Evolutionary conservation across 768 basidiomycete species (phyloP).

Genomic region (Auricularia sp.): DNA sequence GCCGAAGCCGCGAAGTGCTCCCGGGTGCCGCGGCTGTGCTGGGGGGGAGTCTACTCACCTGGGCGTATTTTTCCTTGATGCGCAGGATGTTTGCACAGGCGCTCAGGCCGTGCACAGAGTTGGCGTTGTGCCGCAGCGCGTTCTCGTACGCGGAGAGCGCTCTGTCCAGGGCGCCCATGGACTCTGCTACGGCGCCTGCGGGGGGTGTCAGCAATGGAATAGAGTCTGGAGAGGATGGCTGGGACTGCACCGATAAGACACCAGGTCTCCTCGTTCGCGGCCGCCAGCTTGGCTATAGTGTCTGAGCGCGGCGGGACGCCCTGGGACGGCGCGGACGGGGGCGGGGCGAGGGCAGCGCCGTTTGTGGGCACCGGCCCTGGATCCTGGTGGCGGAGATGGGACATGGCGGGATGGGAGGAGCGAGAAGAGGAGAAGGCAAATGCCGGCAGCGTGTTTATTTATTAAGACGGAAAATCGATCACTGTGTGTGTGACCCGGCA

Average conservation of each 20-base stretch:
- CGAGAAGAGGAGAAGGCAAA: constrained; percentile 31
- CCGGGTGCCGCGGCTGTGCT: neutral
- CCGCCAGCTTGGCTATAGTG: constrained; percentile 64
- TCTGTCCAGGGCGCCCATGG: constrained; percentile 88
- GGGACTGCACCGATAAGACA: constrained; percentile 67
- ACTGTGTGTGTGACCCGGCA: constrained; percentile 16
- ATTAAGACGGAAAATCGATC: constrained; percentile 12
- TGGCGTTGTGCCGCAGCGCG: constrained; percentile 89
- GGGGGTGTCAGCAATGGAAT: neutral
- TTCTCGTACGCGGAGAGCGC: constrained; percentile 91
- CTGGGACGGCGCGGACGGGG: constrained; percentile 13
- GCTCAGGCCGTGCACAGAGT: constrained; percentile 80
- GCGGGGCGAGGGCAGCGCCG: constrained; percentile 26
- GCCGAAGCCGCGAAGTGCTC: neutral
- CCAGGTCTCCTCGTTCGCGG: constrained; percentile 93
- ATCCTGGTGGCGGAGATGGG: constrained; percentile 26
- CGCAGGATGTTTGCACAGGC: constrained; percentile 94
- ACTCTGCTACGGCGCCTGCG: constrained; percentile 89
- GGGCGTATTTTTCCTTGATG: constrained; percentile 95
- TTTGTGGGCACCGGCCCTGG: constrained; percentile 27
- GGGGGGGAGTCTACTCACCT: constrained; percentile 41
- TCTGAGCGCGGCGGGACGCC: constrained; percentile 20
- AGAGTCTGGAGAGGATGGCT: neutral
- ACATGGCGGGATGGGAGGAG: constrained; percentile 35
- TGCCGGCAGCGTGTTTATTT: constrained; percentile 27